Evolutionary conservation across 1,284 basidiomycete genomes (phyloP), one percentile per base, ranked within the genome.

Genomic region (Papiliotrema nemorosa): DNA sequence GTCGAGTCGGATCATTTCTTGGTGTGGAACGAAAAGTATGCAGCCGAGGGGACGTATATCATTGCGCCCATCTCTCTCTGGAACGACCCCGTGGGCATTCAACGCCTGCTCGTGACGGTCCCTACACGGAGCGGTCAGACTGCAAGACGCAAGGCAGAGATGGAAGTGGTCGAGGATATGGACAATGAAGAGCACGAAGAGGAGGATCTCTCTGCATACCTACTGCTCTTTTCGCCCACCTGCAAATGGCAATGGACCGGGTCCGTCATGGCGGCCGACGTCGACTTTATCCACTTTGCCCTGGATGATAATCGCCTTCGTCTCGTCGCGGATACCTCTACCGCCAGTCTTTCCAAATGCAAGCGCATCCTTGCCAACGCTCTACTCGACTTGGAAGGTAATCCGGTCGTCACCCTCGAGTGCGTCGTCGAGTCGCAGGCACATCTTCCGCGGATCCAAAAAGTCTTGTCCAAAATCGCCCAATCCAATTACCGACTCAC

Each of bases 221-320:
- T 98, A 25, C 80, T 99, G 43, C 77, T 97, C 24, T 75, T 98
- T 34, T 90, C 91, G 33, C 93, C 96, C 10, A 81, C 86, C 24
- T 84, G 82, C 22, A 84, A 85, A 38, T 99, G 97, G 76, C 79
- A 94, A 44, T 99, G 96, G 96, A 90, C 88, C 43, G 96, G 96
- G 5, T 78, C 77, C 1, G 78, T 90, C 48, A 90, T 97, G 71
- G 81, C 89, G 55, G 65, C 78, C 24, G 72, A 76, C 20, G 76
- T 90, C 24, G 82, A 84, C 13, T 82, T 78, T 62, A 78, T 90
- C 60, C 85, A 89, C 31, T 78, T 93, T 26, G 87, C 86, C 47
- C 75, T 90, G 44, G 86, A 86, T 60, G 90, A 93, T 57, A 85
- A 87, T 60, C 83, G 89, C 20, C 82, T 91, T 16, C 83, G 90